A percentile compares a stretch with the other conserved stretches of the same genome.
phyloP scores from a whole-genome alignment of 305 asterid genomes.

The Fraxinus dipetala region DNA sequence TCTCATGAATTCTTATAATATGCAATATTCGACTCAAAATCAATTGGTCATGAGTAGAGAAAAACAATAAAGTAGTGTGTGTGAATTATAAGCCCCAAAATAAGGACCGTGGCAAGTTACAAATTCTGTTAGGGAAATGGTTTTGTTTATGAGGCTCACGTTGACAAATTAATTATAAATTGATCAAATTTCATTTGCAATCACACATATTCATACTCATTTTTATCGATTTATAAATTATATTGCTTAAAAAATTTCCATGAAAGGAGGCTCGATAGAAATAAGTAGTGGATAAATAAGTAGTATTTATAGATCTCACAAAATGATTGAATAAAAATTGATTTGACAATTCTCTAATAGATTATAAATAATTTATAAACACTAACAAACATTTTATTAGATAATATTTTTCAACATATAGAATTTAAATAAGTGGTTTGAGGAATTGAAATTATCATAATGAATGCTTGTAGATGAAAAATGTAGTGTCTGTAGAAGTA shows the following conservation, averaged over 20 bases:
- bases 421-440: neutral
- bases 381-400: neutral
- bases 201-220: neutral
- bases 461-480: neutral
- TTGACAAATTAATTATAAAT: neutral
- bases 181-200: neutral
- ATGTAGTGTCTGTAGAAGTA: neutral
- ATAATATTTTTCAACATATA: too few species aligned
- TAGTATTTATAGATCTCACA: neutral
- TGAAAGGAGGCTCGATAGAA: neutral
- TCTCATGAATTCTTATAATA: neutral
- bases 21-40: neutral
- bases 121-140: neutral
- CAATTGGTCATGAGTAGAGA: neutral
- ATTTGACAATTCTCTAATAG: too few species aligned
- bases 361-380: too few species aligned
- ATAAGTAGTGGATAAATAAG: too few species aligned
- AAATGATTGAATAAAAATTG: neutral
- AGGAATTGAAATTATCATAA: neutral
- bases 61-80: neutral
- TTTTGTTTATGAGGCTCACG: neutral
- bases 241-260: too few species aligned
- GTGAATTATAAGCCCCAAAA: neutral
- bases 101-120: neutral
- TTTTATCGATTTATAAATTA: too few species aligned